Percentiles rank a stretch among this genome's conserved stretches.
Evolutionary conservation across 2,329 filamentous ascomycete species (phyloP).

Genomic region (Pyrenophora graminea): DNA sequence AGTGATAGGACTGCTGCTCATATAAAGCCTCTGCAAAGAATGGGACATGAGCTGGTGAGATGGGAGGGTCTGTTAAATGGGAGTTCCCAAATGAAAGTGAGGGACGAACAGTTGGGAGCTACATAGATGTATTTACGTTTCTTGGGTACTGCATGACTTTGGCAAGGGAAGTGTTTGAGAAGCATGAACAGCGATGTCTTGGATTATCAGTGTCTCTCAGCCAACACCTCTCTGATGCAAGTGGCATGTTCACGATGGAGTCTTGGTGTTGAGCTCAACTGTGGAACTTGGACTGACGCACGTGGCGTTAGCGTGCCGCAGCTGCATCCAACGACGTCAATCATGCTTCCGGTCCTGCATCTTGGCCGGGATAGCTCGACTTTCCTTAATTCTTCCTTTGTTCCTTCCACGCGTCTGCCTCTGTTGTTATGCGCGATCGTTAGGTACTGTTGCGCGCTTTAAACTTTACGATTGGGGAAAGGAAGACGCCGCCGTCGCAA

Average conservation of each 20-base stretch:
- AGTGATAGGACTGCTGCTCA: too few relatives aligned
- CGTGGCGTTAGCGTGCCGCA: constrained; percentile 21
- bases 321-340: constrained; percentile 21
- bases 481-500: neutral
- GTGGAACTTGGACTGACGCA: constrained; percentile 7
- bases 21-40: too few relatives aligned
- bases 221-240: too few relatives aligned
- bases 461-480: neutral
- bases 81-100: too few relatives aligned
- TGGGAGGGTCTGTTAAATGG: too few relatives aligned
- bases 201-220: too few relatives aligned
- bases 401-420: neutral
- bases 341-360: constrained; percentile 1
- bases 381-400: neutral
- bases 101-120: too few relatives aligned
- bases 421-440: neutral
- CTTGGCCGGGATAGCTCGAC: neutral
- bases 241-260: neutral
- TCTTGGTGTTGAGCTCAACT: constrained; percentile 6
- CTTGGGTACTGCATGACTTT: too few relatives aligned
- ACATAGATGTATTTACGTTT: too few relatives aligned
- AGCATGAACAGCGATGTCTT: too few relatives aligned
- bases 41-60: too few relatives aligned
- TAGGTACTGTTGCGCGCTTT: neutral
- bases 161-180: too few relatives aligned